phyloP scores from a whole-genome alignment of 2,329 filamentous ascomycete species.

The Sporothrix luriei region DNA sequence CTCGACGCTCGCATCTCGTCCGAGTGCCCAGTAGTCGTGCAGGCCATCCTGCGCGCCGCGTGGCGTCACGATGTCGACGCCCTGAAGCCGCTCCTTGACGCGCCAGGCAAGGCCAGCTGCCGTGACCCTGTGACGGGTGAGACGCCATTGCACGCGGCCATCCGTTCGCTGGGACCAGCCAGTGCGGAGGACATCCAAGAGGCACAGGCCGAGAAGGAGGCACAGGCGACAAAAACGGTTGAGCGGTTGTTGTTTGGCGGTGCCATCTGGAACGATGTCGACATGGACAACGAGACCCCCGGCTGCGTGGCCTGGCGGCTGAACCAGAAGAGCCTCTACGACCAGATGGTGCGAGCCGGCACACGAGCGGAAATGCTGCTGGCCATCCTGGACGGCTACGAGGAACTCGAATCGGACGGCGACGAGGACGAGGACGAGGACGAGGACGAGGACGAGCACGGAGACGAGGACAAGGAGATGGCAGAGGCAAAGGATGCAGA shows the following conservation, averaged over 20 bases:
- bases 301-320: constrained; percentile 79
- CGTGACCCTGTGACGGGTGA: constrained; percentile 84
- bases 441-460: constrained; percentile 47
- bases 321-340: constrained; percentile 71
- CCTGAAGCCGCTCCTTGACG: constrained; percentile 69
- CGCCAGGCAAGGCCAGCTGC: constrained; percentile 66
- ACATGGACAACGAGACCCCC: constrained; percentile 82
- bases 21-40: constrained; percentile 54
- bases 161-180: constrained; percentile 58
- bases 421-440: constrained; percentile 54
- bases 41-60: constrained; percentile 57
- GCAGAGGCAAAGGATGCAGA: constrained; percentile 42
- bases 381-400: constrained; percentile 78
- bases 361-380: constrained; percentile 88
- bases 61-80: constrained; percentile 64
- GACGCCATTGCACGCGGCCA: constrained; percentile 85
- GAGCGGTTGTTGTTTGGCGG: constrained; percentile 80
- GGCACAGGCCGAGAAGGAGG: constrained; percentile 42
- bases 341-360: constrained; percentile 83
- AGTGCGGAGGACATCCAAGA: not conserved
- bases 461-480: constrained; percentile 45
- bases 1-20: constrained; percentile 57
- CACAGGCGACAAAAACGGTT: constrained; percentile 58
- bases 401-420: constrained; percentile 63
- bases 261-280: constrained; percentile 96